Base-by-base conservation (phyloP, 2,329 filamentous ascomycete species). In the Claviceps sp. region DNA sequence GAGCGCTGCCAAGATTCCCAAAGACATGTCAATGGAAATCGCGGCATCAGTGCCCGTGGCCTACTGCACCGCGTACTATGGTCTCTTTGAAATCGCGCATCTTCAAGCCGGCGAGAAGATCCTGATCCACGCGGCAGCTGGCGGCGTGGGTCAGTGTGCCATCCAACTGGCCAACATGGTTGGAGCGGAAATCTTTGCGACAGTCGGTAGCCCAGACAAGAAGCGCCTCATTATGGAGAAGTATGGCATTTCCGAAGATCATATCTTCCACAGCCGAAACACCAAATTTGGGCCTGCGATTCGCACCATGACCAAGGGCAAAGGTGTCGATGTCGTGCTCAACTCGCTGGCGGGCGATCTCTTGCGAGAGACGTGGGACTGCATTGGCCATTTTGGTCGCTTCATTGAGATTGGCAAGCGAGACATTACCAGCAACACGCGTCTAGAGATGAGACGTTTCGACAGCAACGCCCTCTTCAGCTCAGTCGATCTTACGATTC, bases 261-360 rank as follows among this genome's bases (percentile, higher is more conserved):
- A 54, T 40, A 61, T 65, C 39, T 64, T 65, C 51, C 61, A 59
- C 48, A 60, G 56, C 22, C 53, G 60, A 41, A 57, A 61, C 24
- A 47, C 54, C 13, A 55, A 55, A 10, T 65, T 66, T 22, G 58
- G 57, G 0, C 54, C 57, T 2, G 58, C 58, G 7, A 40, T 59
- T 6, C 48, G 57, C 14, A 53, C 59, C 19, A 57, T 58, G 1
- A 70, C 68, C 0, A 53, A 55, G 1, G 77, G 75, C 11, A 65
- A 60, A 4, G 86, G 86, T 13, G 83, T 84, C 1, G 85, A 90
- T 64, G 80, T 81, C 0, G 84, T 85, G 19, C 82, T 90, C 59
- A 69, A 74, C 58, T 73, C 69, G 0, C 17, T 47, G n/a, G 46
- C 30, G 5, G 46, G 46, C 34, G 30, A 38, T n/a, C 59, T 63